These are phyloP conservation scores for Achaetomium macrosporum DNA, from an alignment of 2,329 filamentous ascomycete genomes.

Conservation along the genomic window DNA sequence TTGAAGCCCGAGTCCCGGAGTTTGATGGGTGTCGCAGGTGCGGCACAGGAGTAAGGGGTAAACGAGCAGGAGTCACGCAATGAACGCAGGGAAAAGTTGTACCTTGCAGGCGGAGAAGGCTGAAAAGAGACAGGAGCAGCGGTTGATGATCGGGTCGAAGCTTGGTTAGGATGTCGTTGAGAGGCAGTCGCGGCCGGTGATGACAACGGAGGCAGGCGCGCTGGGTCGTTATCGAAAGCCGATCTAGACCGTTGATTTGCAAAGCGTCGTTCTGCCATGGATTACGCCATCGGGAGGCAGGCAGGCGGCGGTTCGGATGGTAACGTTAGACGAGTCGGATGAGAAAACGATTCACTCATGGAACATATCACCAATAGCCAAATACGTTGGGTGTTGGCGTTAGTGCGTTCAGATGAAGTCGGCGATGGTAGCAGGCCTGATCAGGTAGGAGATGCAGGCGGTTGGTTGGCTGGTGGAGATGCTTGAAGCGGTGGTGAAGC, in stretches of 20 bases:
- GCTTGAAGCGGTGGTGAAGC: constrained; percentile 6
- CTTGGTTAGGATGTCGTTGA: constrained; percentile 11
- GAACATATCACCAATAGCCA: not conserved
- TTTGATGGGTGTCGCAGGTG: not conserved
- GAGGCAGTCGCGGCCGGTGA: constrained; percentile 22
- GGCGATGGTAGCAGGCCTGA: not conserved
- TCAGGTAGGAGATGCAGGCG: constrained; percentile 2
- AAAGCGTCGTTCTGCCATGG: constrained; percentile 60
- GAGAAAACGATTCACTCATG: constrained; percentile 11
- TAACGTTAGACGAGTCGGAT: constrained; percentile 1
- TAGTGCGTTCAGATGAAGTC: not conserved
- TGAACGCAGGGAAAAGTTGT: constrained; percentile 2
- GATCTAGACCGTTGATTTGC: constrained; percentile 45
- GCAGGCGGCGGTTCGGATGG: constrained; percentile 24
- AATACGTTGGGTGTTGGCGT: not conserved
- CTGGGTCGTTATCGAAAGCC: constrained; percentile 50
- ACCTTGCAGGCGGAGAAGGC: constrained; percentile 12
- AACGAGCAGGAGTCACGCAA: not conserved
- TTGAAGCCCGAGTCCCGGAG: not conserved
- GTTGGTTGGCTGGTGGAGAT: constrained; percentile 19
- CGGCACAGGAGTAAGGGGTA: not conserved
- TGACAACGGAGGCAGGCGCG: constrained; percentile 42
- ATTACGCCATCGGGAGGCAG: constrained; percentile 57
- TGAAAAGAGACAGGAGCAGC: constrained; percentile 1
- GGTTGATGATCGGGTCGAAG: not conserved